These are phyloP conservation scores for Veloboletus limbatus DNA, from an alignment of 1,284 basidiomycete genomes.

Conservation along the genomic window DNA sequence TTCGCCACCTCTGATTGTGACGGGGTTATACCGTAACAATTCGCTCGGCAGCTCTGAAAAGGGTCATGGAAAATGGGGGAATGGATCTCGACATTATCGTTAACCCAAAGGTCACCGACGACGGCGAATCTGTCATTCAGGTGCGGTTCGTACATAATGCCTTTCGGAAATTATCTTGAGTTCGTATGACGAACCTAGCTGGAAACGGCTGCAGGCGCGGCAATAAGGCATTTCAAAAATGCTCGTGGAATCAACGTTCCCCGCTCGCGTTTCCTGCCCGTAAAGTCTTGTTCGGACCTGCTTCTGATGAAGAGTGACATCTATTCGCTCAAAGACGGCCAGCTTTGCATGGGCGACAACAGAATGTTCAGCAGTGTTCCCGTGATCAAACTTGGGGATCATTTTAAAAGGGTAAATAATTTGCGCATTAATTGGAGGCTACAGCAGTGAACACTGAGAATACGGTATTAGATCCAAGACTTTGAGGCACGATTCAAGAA, in stretches of 20 bases:
- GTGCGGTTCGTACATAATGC: constrained; percentile 25
- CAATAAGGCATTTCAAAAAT: constrained; percentile 94
- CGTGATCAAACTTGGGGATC: constrained; percentile 94
- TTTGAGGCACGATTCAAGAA: constrained; percentile 98
- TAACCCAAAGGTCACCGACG: constrained; percentile 87
- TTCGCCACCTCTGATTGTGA: constrained; percentile 19
- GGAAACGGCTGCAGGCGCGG: constrained; percentile 95
- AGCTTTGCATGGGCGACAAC: constrained; percentile 84
- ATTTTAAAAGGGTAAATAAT: constrained; percentile 75
- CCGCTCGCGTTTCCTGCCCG: constrained; percentile 93
- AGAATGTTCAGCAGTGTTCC: constrained; percentile 91
- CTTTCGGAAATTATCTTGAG: constrained; percentile 8
- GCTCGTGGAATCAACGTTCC: constrained; percentile 98
- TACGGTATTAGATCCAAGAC: constrained; percentile 65
- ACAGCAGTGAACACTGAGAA: background rate
- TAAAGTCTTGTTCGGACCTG: constrained; percentile 87
- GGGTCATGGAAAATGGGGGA: constrained; percentile 85
- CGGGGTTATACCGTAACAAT: background rate
- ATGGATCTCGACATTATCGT: constrained; percentile 92
- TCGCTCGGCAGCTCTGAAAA: constrained; percentile 70
- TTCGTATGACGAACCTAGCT: constrained; percentile 52
- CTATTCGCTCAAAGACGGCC: constrained; percentile 92
- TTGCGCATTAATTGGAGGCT: background rate
- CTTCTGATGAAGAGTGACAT: constrained; percentile 95
- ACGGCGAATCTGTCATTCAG: constrained; percentile 82